phyloP scores from a whole-genome alignment of 2,329 filamentous ascomycete genomes.

The Akanthomyces lecanii region DNA sequence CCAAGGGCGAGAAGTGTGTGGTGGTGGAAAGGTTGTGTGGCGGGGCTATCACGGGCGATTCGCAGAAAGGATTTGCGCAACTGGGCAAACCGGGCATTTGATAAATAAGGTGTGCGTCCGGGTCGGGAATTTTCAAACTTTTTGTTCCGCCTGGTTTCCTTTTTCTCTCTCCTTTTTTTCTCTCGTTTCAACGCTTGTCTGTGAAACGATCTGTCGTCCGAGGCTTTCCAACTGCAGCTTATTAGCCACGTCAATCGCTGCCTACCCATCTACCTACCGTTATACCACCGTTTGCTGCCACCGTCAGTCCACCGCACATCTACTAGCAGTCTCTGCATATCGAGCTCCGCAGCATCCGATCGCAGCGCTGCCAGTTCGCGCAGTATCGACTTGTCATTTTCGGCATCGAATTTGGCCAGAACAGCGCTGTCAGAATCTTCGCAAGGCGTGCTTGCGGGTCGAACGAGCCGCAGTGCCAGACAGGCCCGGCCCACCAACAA shows the following conservation, averaged over 20 bases:
- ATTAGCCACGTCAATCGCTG: background rate
- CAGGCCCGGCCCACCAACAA: background rate
- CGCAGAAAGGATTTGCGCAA: conserved; percentile 7
- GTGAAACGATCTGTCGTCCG: background rate
- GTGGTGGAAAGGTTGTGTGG: conserved; percentile 15
- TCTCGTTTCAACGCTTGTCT: conserved; percentile 6
- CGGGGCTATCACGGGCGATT: conserved; percentile 10
- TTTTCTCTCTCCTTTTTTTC: background rate
- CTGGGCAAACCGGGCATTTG: background rate
- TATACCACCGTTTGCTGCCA: background rate
- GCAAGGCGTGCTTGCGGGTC: conserved; percentile 8
- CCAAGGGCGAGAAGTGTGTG: conserved; percentile 11
- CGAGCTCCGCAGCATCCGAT: conserved; percentile 6
- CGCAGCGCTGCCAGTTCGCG: background rate
- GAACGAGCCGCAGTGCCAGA: conserved; percentile 6
- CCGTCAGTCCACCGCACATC: background rate
- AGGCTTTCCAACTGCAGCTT: background rate
- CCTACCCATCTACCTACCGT: background rate
- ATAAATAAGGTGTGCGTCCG: conserved; percentile 12
- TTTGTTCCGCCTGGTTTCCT: background rate
- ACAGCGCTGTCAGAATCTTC: background rate
- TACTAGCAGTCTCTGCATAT: background rate
- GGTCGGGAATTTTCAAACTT: background rate
- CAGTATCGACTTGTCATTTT: conserved; percentile 11
- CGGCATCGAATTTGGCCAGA: background rate